Conservation (phyloP, 345 rosid species). For the Garcia nutans region DNA sequence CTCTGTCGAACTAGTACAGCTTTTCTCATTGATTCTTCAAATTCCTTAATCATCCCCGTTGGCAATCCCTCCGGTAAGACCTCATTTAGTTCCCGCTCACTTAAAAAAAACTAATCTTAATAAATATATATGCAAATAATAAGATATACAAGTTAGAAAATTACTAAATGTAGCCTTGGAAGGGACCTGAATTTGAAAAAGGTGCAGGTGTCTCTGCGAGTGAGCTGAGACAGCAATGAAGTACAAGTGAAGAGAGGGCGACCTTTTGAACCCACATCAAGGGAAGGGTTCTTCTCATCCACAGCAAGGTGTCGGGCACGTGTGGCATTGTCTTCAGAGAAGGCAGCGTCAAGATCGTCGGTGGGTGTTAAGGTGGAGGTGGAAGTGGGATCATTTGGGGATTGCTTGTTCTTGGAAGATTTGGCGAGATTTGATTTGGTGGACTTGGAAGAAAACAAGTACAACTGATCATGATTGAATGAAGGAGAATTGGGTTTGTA, state of each 20-base stretch:
- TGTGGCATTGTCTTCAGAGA: constrained; percentile 38
- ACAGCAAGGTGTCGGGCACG: constrained; percentile 59
- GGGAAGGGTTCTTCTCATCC: constrained; percentile 66
- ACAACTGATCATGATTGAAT: background rate
- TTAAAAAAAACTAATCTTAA: constrained; percentile 4
- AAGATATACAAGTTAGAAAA: constrained; percentile 2
- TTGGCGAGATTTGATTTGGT: constrained; percentile 30
- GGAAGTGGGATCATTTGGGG: constrained; percentile 26
- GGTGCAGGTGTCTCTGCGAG: constrained; percentile 55
- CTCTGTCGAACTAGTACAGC: constrained; percentile 76
- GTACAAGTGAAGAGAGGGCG: constrained; percentile 74
- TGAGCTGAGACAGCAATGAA: constrained; percentile 59
- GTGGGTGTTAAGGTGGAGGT: constrained; percentile 31
- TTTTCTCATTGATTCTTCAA: constrained; percentile 53
- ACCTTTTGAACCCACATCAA: constrained; percentile 64
- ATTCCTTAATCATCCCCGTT: constrained; percentile 69
- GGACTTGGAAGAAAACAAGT: constrained; percentile 9
- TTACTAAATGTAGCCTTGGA: background rate
- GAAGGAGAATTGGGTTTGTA: background rate
- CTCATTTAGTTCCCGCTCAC: constrained; percentile 51
- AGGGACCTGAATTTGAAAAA: constrained; percentile 72
- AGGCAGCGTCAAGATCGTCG: constrained; percentile 33
- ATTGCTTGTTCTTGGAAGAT: constrained; percentile 29
- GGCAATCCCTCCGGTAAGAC: constrained; percentile 80
- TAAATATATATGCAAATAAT: constrained; percentile 10